Evolutionary conservation across 805 yeast genomes (phyloP).

Genomic region (Torulaspora delbrueckii): DNA sequence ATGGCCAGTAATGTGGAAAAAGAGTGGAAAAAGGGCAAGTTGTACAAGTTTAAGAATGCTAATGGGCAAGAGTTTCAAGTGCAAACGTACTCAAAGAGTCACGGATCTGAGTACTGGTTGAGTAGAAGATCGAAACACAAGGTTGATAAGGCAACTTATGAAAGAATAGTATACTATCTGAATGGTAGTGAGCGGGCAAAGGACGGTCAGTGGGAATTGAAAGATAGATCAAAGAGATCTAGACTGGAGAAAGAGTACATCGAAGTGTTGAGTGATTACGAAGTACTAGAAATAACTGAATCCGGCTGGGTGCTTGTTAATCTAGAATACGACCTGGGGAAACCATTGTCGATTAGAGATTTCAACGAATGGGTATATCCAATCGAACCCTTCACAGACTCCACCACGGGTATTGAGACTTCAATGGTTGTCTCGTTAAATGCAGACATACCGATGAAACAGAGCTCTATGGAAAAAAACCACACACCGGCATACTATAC

Average conservation of each 20-base stretch:
- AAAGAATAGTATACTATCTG: constrained; percentile 26
- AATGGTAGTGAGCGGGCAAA: constrained; percentile 27
- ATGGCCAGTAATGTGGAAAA: constrained; percentile 22
- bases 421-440: constrained; percentile 36
- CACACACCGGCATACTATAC: constrained; percentile 36
- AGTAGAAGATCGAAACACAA: constrained; percentile 31
- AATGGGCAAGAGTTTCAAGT: constrained; percentile 29
- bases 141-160: constrained; percentile 17
- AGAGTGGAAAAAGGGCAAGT: constrained; percentile 35
- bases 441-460: constrained; percentile 23
- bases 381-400: constrained; percentile 20
- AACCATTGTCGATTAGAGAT: constrained; percentile 36
- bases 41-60: constrained; percentile 27
- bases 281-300: constrained; percentile 17
- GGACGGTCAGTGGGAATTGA: constrained; percentile 19
- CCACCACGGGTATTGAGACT: constrained; percentile 19
- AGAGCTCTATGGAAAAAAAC: constrained; percentile 15
- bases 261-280: constrained; percentile 30
- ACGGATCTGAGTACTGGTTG: constrained; percentile 35
- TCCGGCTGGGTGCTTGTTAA: constrained; percentile 32
- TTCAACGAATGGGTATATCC: constrained; percentile 38
- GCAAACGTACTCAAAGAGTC: constrained; percentile 31
- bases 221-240: constrained; percentile 32
- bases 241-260: constrained; percentile 35
- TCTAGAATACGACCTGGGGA: constrained; percentile 37